Evolutionary conservation across 768 basidiomycete species (phyloP), one percentile per base, ranked within the genome.

Genomic region (Panaeolus papilionaceus): DNA sequence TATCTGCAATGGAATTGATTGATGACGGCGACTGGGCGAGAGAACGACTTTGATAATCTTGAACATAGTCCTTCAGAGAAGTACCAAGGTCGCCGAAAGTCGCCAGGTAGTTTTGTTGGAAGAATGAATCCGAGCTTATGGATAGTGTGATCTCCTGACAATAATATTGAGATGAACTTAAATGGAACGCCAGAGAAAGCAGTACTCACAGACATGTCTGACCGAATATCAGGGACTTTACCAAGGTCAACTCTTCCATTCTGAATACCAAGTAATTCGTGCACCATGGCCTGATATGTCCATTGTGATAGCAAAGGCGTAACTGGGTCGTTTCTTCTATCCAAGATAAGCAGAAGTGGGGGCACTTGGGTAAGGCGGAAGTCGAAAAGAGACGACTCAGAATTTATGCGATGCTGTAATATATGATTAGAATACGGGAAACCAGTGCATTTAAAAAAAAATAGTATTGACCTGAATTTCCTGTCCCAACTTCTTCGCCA

Each of bases 221-320:
- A 89, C 62, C 86, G 81, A 51, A 96, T 92, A 71, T 94, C 96
- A 14, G 95, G 95, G 40, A 96, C 94, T 68, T 88, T 80, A 69
- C 86, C 88, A 54, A 97, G 79, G 74, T 94, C 90, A 3, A 99
- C 96, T 67, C 98, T 86, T 20, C 97, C 97, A 75, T 98, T 99
- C 69, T 93, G 90, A 58, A 99, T 98, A 2, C 93, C 92, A 7
- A 99, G 80, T 14, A 98, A 83, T 76, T 99, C 98, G 74, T 99
- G 98, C 0, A 99, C 98, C 96, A 99, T 98, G 1, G 97, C 98
- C 77, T 99, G 97, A 80, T 99, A 99, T 28, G 98, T 99, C 98
- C 98, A 99, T 78, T 98, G 98, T 2, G 95, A 95, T 38, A 99
- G 84, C 42, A 99, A 80, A 4, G 98, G 98, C 0, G 98, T 99